Evolutionary conservation across 768 basidiomycete species (phyloP).

Genomic region (Suillus subaureus): DNA sequence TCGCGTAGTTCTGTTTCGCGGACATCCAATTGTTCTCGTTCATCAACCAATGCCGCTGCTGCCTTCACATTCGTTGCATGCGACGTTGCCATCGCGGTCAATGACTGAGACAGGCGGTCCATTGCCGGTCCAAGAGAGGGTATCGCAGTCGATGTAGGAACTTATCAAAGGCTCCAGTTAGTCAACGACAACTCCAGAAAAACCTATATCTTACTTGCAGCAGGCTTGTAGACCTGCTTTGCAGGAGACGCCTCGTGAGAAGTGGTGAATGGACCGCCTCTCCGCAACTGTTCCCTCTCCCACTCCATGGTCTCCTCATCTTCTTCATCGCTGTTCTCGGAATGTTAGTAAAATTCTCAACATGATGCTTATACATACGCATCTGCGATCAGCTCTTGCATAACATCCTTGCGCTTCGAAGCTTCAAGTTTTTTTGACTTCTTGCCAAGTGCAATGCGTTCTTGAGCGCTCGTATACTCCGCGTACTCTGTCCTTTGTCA

Average conservation of each 20-base stretch:
- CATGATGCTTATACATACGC: conserved; percentile 51
- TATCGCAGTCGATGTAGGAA: conserved; percentile 63
- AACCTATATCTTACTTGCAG: conserved; percentile 56
- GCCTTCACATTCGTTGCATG: conserved; percentile 64
- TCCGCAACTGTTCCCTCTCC: conserved; percentile 81
- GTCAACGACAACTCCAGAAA: conserved; percentile 10
- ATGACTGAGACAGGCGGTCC: conserved; percentile 57
- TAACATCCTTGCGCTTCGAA: conserved; percentile 62
- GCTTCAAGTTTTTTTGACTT: conserved; percentile 77
- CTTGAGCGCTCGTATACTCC: conserved; percentile 86
- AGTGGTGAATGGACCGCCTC: conserved; percentile 62
- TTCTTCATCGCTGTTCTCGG: conserved; percentile 60
- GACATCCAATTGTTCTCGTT: conserved; percentile 62
- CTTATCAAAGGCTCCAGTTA: conserved; percentile 39
- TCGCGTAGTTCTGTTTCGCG: conserved; percentile 75
- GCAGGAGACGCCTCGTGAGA: conserved; percentile 34
- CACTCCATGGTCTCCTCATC: conserved; percentile 87
- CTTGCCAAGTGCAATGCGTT: conserved; percentile 83
- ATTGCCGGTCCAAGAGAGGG: conserved; percentile 67
- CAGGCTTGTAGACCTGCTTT: conserved; percentile 68
- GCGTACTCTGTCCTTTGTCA: conserved; percentile 62
- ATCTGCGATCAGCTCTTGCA: conserved; percentile 82
- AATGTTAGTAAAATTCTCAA: conserved; percentile 5
- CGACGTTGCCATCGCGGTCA: conserved; percentile 64
- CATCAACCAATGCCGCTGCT: conserved; percentile 58